Base-by-base conservation (phyloP, 1,139 yeast species). In the Suhomyces terraborum region DNA sequence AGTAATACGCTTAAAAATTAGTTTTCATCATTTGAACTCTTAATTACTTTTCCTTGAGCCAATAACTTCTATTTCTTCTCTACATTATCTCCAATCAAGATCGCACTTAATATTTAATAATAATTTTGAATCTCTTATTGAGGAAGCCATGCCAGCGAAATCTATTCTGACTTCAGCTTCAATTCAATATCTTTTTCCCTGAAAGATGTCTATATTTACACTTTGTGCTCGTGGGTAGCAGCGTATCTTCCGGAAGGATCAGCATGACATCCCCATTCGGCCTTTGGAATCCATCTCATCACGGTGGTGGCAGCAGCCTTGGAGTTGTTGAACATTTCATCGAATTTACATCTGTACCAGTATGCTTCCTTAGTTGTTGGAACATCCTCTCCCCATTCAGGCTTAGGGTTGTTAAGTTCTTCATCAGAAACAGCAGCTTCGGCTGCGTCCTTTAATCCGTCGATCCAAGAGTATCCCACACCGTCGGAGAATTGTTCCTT, bases 211-310 rank as follows among this genome's bases (percentile, higher is more conserved):
- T 17, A 23, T 32, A 25, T 16, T 26, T 36, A 36, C 42, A 73
- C 76, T 59, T 72, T 71, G 52, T 68, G 65, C 45, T 85, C 89
- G 67, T 93, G 98, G 55, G 86, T 82, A 70, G 86, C 80, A 54
- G 95, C 97, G 62, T 77, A 91, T 75, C 99, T 88, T 52, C 99
- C 99, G 43, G 96, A 86, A 41, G 99, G 98, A 69, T 93, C 99
- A 55, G 84, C 95, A 61, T 91, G 91, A 73, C 98, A 93, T 50
- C 98, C 98, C 99, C 99, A 93, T 69, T 93, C 98, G 51, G 98
- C 98, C 79, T 94, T 93, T 64, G 99, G 99, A 67, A 93, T 74
- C 99, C 99, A 93, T 79, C 98, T 85, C 96, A 88, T 89, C 48
- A 93, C 98, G 17, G 98, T 93, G 35, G 82, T 72, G 48, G 97